Evolutionary conservation across 2,329 filamentous ascomycete species (phyloP), one percentile per base, ranked within the genome.

Genomic region (Ophiosphaerella herpotricha): DNA sequence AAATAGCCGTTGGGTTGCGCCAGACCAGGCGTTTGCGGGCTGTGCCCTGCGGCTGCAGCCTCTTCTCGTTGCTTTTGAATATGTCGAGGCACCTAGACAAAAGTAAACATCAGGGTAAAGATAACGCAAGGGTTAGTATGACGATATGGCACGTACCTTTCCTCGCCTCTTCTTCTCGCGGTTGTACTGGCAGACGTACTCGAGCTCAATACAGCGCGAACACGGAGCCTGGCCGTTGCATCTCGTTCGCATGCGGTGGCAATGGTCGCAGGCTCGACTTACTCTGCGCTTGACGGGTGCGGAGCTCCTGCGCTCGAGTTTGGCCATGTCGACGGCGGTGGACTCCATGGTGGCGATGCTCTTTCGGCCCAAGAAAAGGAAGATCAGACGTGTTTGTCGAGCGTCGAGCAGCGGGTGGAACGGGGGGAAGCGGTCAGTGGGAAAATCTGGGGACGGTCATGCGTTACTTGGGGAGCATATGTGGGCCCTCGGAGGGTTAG

Each of bases 231-330:
- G 89, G 42, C 92, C 92, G 73, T 97, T 91, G 70, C 92, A 97
- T 77, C 96, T 96, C 31, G 91, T 97, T 62, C 92, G 83, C 61
- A 97, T 81, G 73, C 96, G 92, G 73, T 97, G 96, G 77, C 92
- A 96, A 74, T 96, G 92, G 74, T 97, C 92, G 77, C 92, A 97
- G 13, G 92, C 92, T 64, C 92, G 84, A 75, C 90, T 96, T 67
- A 97, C 96, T 68, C 92, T 85, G 58, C 91, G 85, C 64, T 92
- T 84, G 47, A 96, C 88, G 24, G 88, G 85, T 1, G 83, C 86
- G 12, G 85, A 69, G 46, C 54, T 57, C 53, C 62, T 66, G 13
- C 68, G 68, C 46, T 73, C 68, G n/a, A 64, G 58, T 49, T 67
- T 71, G 34, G 52, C 46, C 36, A 61, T 48, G 7, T 70, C 65